Percentiles rank a stretch among this genome's conserved stretches.
Evolutionary conservation across 805 yeast genomes (phyloP).

Genomic region (Starmerella floricola): DNA sequence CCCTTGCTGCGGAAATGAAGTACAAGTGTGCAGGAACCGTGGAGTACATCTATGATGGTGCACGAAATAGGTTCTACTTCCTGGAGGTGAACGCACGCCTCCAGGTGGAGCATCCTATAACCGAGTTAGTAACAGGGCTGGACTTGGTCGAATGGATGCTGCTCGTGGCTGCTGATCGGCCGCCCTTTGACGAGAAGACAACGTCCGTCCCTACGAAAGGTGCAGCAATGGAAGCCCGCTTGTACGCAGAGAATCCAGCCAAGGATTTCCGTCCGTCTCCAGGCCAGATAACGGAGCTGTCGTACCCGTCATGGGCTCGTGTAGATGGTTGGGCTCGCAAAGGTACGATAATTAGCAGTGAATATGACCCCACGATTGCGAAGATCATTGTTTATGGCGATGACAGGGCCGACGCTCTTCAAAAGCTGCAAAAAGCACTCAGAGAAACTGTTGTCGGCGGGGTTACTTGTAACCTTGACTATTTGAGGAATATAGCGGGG

Average conservation of each 20-base stretch:
- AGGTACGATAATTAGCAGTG: constrained; percentile 81
- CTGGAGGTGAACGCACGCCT: constrained; percentile 92
- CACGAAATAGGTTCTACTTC: constrained; percentile 80
- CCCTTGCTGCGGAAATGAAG: constrained; percentile 65
- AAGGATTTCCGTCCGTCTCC: constrained; percentile 94
- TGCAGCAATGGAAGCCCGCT: constrained; percentile 91
- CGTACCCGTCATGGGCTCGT: constrained; percentile 84
- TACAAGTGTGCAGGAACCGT: constrained; percentile 97
- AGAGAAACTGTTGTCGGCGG: constrained; percentile 82
- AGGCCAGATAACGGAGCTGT: constrained; percentile 76
- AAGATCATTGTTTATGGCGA: constrained; percentile 91
- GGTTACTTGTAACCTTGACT: constrained; percentile 80
- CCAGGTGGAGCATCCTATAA: constrained; percentile 96
- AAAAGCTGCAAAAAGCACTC: constrained; percentile 64
- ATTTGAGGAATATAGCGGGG: constrained; percentile 71
- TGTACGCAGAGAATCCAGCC: constrained; percentile 94
- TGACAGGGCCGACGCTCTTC: constrained; percentile 74
- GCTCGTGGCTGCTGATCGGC: constrained; percentile 71
- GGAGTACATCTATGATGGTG: constrained; percentile 83
- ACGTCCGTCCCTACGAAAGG: constrained; percentile 55
- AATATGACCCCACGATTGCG: constrained; percentile 92
- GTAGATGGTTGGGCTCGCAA: constrained; percentile 88
- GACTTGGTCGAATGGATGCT: constrained; percentile 98
- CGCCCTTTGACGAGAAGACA: constrained; percentile 55
- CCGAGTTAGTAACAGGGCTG: constrained; percentile 87